Conservation (phyloP, 345 rosid genomes). For the Euphorbia tirucalli region DNA sequence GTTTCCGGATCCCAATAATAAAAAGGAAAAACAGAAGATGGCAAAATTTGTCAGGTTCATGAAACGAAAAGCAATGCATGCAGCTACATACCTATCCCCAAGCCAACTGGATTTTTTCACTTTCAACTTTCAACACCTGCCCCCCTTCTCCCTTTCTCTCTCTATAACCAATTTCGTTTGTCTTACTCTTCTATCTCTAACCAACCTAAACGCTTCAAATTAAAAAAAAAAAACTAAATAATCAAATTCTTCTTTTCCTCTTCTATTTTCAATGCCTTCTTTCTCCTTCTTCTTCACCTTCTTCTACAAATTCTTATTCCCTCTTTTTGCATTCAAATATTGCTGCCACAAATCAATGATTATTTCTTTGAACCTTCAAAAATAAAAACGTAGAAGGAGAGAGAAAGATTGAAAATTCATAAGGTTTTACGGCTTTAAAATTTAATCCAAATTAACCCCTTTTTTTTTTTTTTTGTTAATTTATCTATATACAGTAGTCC, state of each 20-base stretch:
- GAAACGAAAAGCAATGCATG: slow-evolving; percentile 13
- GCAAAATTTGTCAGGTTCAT: slow-evolving; percentile 7
- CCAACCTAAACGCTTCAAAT: background rate
- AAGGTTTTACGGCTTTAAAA: background rate
- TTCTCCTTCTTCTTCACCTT: no score
- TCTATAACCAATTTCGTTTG: background rate
- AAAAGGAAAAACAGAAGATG: background rate
- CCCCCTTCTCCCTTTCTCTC: background rate
- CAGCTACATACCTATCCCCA: background rate
- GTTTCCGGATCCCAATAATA: background rate
- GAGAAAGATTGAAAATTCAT: no score
- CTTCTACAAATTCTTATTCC: no score
- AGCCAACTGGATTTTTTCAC: slow-evolving; percentile 6
- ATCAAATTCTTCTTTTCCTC: no score
- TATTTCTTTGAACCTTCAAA: no score
- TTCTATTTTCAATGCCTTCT: no score
- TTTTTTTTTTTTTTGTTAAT: no score
- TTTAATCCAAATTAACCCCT: slow-evolving; percentile 17
- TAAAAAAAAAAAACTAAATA: no score
- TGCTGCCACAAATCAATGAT: no score
- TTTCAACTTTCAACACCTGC: slow-evolving; percentile 13
- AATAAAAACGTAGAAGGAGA: no score
- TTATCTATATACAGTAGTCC: slow-evolving; percentile 35
- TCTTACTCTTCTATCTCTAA: slow-evolving; percentile 5
- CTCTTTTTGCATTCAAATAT: no score